Evolutionary conservation across 1,139 yeast species (phyloP).

Genomic region (Geotrichum klebahnii): DNA sequence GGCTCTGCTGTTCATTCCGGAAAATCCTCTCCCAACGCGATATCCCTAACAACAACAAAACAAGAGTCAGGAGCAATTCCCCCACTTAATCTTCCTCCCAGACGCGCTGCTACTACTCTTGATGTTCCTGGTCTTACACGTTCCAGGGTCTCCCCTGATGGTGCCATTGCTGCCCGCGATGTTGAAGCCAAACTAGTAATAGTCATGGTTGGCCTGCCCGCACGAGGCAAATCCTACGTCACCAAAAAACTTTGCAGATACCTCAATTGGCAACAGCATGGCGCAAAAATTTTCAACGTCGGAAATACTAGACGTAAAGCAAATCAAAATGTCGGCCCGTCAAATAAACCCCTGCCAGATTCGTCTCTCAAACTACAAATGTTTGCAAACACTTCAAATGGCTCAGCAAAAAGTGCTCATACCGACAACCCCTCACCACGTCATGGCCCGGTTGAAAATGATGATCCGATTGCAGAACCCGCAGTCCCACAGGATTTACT

Average conservation of each 20-base stretch:
- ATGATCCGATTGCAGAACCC: not conserved
- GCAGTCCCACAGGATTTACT: no score
- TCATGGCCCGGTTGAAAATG: conserved; percentile 22
- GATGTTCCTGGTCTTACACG: conserved; percentile 91
- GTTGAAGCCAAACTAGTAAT: conserved; percentile 80
- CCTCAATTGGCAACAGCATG: conserved; percentile 88
- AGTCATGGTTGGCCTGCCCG: conserved; percentile 93
- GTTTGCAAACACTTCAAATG: not conserved
- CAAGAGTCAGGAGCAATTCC: conserved; percentile 59
- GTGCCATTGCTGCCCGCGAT: conserved; percentile 64
- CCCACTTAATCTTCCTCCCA: conserved; percentile 11
- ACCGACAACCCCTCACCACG: conserved; percentile 27
- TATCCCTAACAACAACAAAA: conserved; percentile 18
- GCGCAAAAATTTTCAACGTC: conserved; percentile 84
- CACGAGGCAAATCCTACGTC: conserved; percentile 87
- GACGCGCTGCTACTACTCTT: conserved; percentile 64
- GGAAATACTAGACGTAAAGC: conserved; percentile 87
- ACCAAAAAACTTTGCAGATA: conserved; percentile 85
- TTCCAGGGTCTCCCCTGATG: conserved; percentile 77
- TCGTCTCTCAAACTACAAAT: conserved; percentile 50
- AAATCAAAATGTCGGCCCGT: conserved; percentile 61
- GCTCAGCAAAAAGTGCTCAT: not conserved
- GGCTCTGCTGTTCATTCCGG: conserved; percentile 8
- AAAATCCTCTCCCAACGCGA: conserved; percentile 7
- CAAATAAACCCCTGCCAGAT: conserved; percentile 67